phyloP scores from a whole-genome alignment of 257 asterid genomes.

The Solanum rostratum region DNA sequence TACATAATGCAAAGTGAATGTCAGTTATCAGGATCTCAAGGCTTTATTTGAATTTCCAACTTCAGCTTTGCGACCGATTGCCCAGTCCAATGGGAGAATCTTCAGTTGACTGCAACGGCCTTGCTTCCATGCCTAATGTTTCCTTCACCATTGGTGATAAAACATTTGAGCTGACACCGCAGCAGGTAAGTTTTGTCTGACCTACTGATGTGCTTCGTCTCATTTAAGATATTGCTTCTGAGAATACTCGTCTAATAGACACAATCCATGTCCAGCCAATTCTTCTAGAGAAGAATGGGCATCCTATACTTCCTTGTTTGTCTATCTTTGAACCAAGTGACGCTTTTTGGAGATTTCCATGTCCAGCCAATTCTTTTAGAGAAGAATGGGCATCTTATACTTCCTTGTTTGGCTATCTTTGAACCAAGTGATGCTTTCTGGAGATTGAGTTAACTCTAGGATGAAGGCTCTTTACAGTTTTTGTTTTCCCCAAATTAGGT shows the following conservation, averaged over 20 bases:
- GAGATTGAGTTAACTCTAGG: background rate
- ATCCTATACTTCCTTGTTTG: background rate
- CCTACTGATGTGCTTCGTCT: background rate
- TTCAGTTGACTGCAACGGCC: slow-evolving; percentile 48
- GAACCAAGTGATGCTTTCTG: background rate
- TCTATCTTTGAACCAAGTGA: background rate
- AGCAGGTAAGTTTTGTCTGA: slow-evolving; percentile 34
- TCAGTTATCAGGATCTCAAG: slow-evolving; percentile 1
- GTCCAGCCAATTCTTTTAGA: too few species aligned
- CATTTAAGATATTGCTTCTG: background rate
- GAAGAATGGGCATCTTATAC: background rate
- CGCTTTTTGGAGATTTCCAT: background rate
- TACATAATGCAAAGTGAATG: background rate
- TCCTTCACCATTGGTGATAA: slow-evolving; percentile 57
- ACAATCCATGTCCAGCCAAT: background rate
- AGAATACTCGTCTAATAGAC: background rate
- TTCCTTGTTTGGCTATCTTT: background rate
- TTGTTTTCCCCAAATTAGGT: background rate
- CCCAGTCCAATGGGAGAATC: slow-evolving; percentile 95
- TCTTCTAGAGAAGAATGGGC: background rate
- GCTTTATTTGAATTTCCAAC: background rate
- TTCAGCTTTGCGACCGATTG: slow-evolving; percentile 70
- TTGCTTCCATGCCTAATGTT: slow-evolving; percentile 59
- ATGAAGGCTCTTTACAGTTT: background rate
- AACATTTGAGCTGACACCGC: slow-evolving; percentile 52